A percentile compares a stretch with the other conserved stretches of the same genome.
Evolutionary conservation across 2,329 filamentous ascomycete genomes (phyloP).

Genomic region (Allantophomopsis cytisporea): DNA sequence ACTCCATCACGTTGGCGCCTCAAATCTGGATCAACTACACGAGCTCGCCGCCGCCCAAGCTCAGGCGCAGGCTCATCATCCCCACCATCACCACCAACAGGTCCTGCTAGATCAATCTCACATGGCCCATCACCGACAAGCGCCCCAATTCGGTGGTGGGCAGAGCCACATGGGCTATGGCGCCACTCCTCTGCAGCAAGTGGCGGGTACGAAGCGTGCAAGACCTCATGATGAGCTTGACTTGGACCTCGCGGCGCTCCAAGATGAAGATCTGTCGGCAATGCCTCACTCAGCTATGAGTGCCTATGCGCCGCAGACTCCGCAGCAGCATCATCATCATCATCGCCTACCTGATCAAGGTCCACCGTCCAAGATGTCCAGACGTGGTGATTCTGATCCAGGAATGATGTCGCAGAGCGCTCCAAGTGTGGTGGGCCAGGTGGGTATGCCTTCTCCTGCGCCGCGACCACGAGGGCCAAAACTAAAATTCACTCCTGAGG

Average conservation of each 20-base stretch:
- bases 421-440: constrained; percentile 75
- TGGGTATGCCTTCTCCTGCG: constrained; percentile 76
- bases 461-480: constrained; percentile 74
- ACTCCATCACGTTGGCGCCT: constrained; percentile 17
- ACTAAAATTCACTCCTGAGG: constrained; percentile 85
- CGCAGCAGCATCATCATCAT: constrained; percentile 44
- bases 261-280: constrained; percentile 23
- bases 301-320: constrained; percentile 20
- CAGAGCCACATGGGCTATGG: constrained; percentile 35
- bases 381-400: constrained; percentile 37
- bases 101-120: constrained; percentile 42
- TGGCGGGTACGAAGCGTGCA: constrained; percentile 29
- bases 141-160: constrained; percentile 35
- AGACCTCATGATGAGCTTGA: constrained; percentile 43
- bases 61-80: constrained; percentile 25
- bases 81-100: constrained; percentile 35
- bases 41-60: constrained; percentile 31
- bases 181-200: constrained; percentile 14
- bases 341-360: constrained; percentile 66
- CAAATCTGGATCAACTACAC: constrained; percentile 14
- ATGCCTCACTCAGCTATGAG: constrained; percentile 40
- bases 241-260: constrained; percentile 26
- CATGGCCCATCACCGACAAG: constrained; percentile 33
- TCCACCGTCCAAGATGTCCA: constrained; percentile 53
- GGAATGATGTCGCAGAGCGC: constrained; percentile 40